Evolutionary conservation across 2,329 filamentous ascomycete species (phyloP), one percentile per base, ranked within the genome.

Genomic region (Zymoseptoria passerinii): DNA sequence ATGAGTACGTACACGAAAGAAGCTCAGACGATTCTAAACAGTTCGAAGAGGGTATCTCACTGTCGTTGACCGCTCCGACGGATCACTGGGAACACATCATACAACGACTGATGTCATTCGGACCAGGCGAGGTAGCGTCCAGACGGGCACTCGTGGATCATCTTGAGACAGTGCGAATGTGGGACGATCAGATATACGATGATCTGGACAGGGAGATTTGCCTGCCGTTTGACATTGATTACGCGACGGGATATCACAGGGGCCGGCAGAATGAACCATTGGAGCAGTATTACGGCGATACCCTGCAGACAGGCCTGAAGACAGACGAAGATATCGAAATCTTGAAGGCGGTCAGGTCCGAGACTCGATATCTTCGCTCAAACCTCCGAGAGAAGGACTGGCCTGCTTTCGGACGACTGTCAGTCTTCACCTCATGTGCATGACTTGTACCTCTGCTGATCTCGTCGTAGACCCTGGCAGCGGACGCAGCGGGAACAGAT

Each of bases 401-500:
- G 18, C 52, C 23, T 48, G 10, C n/a, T 16, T n/a, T 44, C 13
- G 35, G 35, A 40, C 35, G 16, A 40, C 35, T 40, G 35, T 40
- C 13, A 40, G 35, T 40, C 35, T 40, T 40, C 16, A 10, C 35
- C 10, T 13, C 28, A 8, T 13, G 49, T n/a, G 23, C 23, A 2
- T 23, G 19, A 20, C 49, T 16, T n/a, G 51, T 28, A 35, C 52
- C 13, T 19, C 8, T 49, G 51, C 35, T 44, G 23, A 28, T 13
- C 23, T 13, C 9, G 10, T 48, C 10, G 20, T 28, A 10, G 29
- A 48, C n/a, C 48, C n/a, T 60, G 58, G 55, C 54, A 59, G 48
- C 28, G 44, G 27, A 63, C 59, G 53, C 65, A 67, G 27, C 60
- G 60, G 20, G 67, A 68, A 28, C 60, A 55, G 56, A 54, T 62